Conservation (phyloP, 2,329 filamentous ascomycete species). For the Cordyceps cicadae region DNA sequence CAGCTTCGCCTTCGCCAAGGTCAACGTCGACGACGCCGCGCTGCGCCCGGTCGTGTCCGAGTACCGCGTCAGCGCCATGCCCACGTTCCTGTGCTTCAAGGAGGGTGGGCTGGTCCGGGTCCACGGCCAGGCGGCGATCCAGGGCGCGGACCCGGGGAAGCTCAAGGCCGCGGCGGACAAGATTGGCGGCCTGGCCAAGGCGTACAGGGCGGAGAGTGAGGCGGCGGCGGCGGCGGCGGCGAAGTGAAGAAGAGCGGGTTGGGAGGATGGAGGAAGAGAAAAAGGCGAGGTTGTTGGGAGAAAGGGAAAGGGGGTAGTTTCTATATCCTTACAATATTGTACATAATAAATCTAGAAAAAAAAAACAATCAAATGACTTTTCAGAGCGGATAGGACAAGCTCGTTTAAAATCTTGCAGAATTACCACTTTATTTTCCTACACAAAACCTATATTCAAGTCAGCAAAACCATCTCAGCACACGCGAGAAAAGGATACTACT, state of each 20-base stretch:
- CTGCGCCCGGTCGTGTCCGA: slow-evolving; percentile 57
- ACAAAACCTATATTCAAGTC: slow-evolving; percentile 37
- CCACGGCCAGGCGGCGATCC: slow-evolving; percentile 27
- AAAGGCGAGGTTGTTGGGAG: no score
- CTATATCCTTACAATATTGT: no score
- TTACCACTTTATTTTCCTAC: slow-evolving; percentile 38
- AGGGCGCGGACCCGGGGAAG: slow-evolving; percentile 11
- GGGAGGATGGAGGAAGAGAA: not conserved
- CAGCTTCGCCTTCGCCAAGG: slow-evolving; percentile 69
- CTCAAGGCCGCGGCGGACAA: slow-evolving; percentile 30
- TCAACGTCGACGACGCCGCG: slow-evolving; percentile 79
- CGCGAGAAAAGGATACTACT: slow-evolving; percentile 28
- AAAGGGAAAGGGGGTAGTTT: no score
- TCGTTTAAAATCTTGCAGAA: not conserved
- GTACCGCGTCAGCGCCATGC: slow-evolving; percentile 82
- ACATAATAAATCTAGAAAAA: no score
- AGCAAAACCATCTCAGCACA: not conserved
- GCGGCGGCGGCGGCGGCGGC: not conserved
- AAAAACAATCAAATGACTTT: no score
- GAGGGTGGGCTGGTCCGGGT: slow-evolving; percentile 41
- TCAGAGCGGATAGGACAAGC: no score
- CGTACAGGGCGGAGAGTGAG: slow-evolving; percentile 20
- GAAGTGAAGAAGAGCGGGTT: not conserved
- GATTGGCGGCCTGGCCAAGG: slow-evolving; percentile 27
- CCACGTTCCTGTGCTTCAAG: slow-evolving; percentile 86